These are phyloP conservation scores for Xylariaceae sp. DNA, from an alignment of 2,329 filamentous ascomycete genomes.

Conservation along the genomic window DNA sequence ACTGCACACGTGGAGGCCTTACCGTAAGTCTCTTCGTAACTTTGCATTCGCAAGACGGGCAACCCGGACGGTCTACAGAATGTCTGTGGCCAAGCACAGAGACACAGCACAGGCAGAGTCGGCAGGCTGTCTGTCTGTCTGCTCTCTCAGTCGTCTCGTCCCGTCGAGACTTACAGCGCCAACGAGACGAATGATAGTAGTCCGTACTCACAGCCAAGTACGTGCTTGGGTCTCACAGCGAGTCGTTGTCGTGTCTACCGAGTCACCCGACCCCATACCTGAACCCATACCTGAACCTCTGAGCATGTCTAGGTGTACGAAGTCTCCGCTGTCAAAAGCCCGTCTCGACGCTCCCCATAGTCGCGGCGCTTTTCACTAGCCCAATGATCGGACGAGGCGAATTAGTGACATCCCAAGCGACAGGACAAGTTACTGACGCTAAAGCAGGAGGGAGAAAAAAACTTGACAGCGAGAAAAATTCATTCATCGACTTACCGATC, in stretches of 20 bases:
- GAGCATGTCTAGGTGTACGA: constrained; percentile 12
- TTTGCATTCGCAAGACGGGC: neutral
- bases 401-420: constrained; percentile 14
- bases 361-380: constrained; percentile 12
- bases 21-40: neutral
- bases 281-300: neutral
- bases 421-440: neutral
- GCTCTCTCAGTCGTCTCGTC: neutral
- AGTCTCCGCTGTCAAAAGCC: constrained; percentile 11
- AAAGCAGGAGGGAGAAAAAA: neutral
- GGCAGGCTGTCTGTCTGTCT: neutral
- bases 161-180: constrained; percentile 2
- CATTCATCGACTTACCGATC: neutral
- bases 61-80: too few relatives aligned
- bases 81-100: neutral
- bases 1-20: constrained; percentile 9
- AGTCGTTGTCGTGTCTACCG: constrained; percentile 10
- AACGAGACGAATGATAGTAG: neutral
- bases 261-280: constrained; percentile 20
- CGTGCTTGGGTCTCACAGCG: constrained; percentile 13
- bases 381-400: constrained; percentile 12
- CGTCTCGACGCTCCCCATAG: constrained; percentile 3
- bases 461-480: constrained; percentile 19
- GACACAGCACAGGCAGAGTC: neutral
- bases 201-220: neutral